Conservation (phyloP, 257 asterid genomes). For the Penstemon barbatus region DNA sequence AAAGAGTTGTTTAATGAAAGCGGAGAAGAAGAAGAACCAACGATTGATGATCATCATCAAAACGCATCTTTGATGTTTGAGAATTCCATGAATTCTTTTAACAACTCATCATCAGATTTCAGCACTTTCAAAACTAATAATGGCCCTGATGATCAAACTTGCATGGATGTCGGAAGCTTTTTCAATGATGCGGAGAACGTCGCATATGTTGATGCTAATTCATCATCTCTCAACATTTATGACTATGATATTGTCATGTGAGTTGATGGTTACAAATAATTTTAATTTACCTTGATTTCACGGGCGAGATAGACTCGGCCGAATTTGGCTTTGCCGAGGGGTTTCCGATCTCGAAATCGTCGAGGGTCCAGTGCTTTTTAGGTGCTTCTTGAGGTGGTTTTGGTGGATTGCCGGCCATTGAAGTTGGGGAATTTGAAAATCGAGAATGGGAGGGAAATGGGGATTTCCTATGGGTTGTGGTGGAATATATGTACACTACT, state of each 20-base stretch:
- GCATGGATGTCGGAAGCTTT: slow-evolving; percentile 24
- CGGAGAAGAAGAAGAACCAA: neutral
- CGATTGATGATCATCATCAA: too few relatives aligned
- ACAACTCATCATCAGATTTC: slow-evolving; percentile 3
- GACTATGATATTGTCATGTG: neutral
- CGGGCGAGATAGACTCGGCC: slow-evolving; percentile 96
- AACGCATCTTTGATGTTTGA: neutral
- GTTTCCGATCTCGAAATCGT: slow-evolving; percentile 94
- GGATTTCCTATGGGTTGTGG: too few relatives aligned
- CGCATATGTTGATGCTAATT: slow-evolving; percentile 21
- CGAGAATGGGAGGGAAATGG: too few relatives aligned
- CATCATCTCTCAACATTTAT: neutral
- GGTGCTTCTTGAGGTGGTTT: slow-evolving; percentile 33
- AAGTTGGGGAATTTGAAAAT: too few relatives aligned
- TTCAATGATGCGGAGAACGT: slow-evolving; percentile 36
- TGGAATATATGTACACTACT: too few relatives aligned
- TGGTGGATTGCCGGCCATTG: too few relatives aligned
- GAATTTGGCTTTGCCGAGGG: slow-evolving; percentile 95
- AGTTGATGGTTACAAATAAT: neutral
- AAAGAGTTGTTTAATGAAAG: slow-evolving; percentile 19
- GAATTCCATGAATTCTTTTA: slow-evolving; percentile 31
- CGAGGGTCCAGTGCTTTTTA: slow-evolving; percentile 76
- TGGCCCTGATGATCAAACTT: slow-evolving; percentile 9
- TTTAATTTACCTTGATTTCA: slow-evolving; percentile 68
- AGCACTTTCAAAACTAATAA: neutral